Conservation (phyloP, 495 filamentous ascomycete species). For the Tricharina praecox region DNA sequence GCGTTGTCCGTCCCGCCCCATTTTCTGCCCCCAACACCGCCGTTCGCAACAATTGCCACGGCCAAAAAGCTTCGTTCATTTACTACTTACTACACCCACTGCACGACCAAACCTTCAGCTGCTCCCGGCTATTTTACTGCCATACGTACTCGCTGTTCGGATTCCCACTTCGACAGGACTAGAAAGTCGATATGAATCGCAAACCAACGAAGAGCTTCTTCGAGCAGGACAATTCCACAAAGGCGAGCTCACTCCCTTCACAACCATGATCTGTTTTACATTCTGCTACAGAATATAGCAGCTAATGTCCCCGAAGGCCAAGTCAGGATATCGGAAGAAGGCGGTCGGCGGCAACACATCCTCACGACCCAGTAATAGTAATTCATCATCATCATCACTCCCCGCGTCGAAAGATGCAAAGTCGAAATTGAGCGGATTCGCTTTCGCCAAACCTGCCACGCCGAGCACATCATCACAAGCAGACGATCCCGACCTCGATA, state of each 20-base stretch:
- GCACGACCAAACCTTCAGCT: background rate
- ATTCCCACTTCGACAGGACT: background rate
- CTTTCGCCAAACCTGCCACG: slow-evolving; percentile 15
- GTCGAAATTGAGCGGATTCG: slow-evolving; percentile 20
- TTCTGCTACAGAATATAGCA: background rate
- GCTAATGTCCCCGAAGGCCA: background rate
- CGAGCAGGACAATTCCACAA: slow-evolving; percentile 20
- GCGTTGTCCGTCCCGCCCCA: no score
- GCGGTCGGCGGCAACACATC: background rate
- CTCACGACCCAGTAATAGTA: background rate
- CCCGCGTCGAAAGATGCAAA: slow-evolving; percentile 20
- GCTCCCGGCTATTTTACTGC: background rate
- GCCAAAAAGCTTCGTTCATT: no score
- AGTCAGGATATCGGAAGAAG: background rate
- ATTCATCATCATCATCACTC: slow-evolving; percentile 1
- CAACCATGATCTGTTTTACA: background rate
- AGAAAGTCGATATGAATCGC: slow-evolving; percentile 13
- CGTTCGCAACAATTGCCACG: no score
- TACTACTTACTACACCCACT: no score
- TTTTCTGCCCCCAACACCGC: no score
- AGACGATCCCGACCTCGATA: slow-evolving; percentile 27
- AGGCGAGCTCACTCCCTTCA: background rate
- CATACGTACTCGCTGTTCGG: background rate
- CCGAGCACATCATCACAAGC: slow-evolving; percentile 31
- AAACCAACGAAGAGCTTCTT: slow-evolving; percentile 23